Evolutionary conservation across 1,284 basidiomycete species (phyloP), one percentile per base, ranked within the genome.

Genomic region (Cutaneotrichosporon daszewskae): DNA sequence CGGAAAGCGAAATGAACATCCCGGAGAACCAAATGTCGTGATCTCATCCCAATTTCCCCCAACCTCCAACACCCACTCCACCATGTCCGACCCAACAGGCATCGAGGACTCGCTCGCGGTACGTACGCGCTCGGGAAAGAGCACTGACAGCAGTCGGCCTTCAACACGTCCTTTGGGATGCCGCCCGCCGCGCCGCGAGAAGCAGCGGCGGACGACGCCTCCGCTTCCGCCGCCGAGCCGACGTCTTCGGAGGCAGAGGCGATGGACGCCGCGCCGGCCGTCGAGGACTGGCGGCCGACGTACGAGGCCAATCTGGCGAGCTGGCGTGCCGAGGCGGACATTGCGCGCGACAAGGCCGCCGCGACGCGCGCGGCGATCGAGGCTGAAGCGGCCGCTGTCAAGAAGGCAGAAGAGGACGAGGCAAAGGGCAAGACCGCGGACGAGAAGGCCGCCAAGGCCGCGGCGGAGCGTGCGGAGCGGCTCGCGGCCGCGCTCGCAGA

Each of bases 271-370:
- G 40, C 44, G 14, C 50, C 43, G 22, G 61, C 53, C 4, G 47
- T 59, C 32, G 60, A 54, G 28, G 59, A 61, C 40, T 83, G 81
- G 81, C 78, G 79, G 54, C 64, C 74, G 7, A 77, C 81, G 52
- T 84, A 85, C 64, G 83, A 89, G 40, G 68, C 77, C 1, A 82
- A 86, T 43, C 72, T 86, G 9, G 73, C 76, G 28, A 69, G 75
- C 54, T 91, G 87, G 87, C 80, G 81, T 29, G 78, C 79, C 20
- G 79, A 84, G 59, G 83, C 82, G 22, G 80, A 84, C 25, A 78
- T 80, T 49, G 82, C 82, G 32, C 81, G 87, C 39, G 74, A 78
- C 55, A 86, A 83, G 63, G 84, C 85, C 8, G 82, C 84, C 68
- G 76, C 75, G 47, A 80, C 82, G 59, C 79, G 85, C n/a, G 76